Percentiles rank a stretch among this genome's conserved stretches.
Evolutionary conservation across 2,329 filamentous ascomycete genomes (phyloP).

Genomic region (Plectosphaerella cucumerina): DNA sequence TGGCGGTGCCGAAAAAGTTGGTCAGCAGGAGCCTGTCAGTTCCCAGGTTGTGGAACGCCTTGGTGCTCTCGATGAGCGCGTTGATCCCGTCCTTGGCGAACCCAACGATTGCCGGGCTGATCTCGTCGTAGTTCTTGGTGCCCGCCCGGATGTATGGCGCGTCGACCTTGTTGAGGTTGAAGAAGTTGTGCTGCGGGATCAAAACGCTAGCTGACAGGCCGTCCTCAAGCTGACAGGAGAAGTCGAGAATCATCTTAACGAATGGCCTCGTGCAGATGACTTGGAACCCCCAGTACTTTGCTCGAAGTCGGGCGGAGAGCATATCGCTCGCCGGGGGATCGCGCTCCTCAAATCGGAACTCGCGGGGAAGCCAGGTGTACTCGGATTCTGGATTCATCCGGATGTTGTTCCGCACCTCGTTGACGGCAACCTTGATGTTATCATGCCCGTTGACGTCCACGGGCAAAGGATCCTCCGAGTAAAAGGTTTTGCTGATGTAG

Average conservation of each 20-base stretch:
- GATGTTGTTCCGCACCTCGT: not conserved
- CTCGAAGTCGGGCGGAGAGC: conserved; percentile 76
- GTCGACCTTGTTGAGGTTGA: conserved; percentile 27
- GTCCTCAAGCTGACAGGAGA: conserved; percentile 31
- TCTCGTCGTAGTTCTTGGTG: conserved; percentile 28
- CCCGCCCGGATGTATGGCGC: conserved; percentile 29
- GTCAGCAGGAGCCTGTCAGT: conserved; percentile 75
- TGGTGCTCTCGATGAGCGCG: conserved; percentile 79
- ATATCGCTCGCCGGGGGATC: conserved; percentile 73
- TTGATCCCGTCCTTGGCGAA: conserved; percentile 61
- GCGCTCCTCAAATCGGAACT: conserved; percentile 56
- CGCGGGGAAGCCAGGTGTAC: conserved; percentile 42
- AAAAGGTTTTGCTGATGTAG: conserved; percentile 54
- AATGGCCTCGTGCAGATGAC: conserved; percentile 88
- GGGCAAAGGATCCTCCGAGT: conserved; percentile 17
- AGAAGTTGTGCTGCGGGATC: conserved; percentile 20
- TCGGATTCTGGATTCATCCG: conserved; percentile 6
- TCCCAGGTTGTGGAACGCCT: conserved; percentile 67
- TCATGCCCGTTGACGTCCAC: not conserved
- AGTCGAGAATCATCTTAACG: conserved; percentile 51
- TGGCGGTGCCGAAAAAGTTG: conserved; percentile 93
- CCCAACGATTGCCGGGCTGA: conserved; percentile 42
- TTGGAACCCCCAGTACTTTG: conserved; percentile 90
- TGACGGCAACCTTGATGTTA: not conserved
- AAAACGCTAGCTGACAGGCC: conserved; percentile 16